Evolutionary conservation across 805 yeast species (phyloP).

Genomic region (Nematodospora valgi): DNA sequence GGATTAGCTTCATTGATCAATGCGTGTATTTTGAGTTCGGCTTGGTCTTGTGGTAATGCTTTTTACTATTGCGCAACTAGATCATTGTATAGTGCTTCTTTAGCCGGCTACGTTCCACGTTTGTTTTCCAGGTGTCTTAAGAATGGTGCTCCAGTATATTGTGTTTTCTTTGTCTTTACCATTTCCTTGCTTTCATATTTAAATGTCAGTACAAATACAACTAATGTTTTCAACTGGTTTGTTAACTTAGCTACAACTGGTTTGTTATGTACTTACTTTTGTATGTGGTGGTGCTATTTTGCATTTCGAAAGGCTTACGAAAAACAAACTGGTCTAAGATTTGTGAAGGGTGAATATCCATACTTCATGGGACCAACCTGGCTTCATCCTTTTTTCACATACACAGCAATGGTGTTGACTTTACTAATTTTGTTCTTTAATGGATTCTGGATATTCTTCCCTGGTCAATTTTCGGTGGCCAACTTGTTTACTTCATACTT

Average conservation of each 20-base stretch:
- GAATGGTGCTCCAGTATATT: constrained; percentile 32
- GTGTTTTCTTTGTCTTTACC: constrained; percentile 19
- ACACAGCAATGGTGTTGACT: constrained; percentile 22
- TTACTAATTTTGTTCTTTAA: constrained; percentile 29
- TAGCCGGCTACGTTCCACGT: constrained; percentile 35
- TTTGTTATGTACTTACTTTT: constrained; percentile 25
- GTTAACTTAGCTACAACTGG: constrained; percentile 36
- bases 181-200: constrained; percentile 27
- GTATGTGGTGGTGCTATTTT: constrained; percentile 31
- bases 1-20: constrained; percentile 35
- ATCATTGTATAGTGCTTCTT: constrained; percentile 30
- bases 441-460: constrained; percentile 42
- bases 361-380: constrained; percentile 19
- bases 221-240: constrained; percentile 34
- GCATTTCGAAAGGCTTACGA: constrained; percentile 25
- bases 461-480: constrained; percentile 30
- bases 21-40: constrained; percentile 30
- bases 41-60: constrained; percentile 37
- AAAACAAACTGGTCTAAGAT: constrained; percentile 22
- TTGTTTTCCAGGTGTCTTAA: constrained; percentile 28
- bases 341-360: constrained; percentile 11
- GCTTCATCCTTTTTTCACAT: constrained; percentile 24
- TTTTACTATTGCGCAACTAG: constrained; percentile 35
- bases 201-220: constrained; percentile 24
- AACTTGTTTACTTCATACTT: constrained; percentile 36